These are phyloP conservation scores for Russula compacta DNA, from an alignment of 768 basidiomycete species.

Conservation along the genomic window DNA sequence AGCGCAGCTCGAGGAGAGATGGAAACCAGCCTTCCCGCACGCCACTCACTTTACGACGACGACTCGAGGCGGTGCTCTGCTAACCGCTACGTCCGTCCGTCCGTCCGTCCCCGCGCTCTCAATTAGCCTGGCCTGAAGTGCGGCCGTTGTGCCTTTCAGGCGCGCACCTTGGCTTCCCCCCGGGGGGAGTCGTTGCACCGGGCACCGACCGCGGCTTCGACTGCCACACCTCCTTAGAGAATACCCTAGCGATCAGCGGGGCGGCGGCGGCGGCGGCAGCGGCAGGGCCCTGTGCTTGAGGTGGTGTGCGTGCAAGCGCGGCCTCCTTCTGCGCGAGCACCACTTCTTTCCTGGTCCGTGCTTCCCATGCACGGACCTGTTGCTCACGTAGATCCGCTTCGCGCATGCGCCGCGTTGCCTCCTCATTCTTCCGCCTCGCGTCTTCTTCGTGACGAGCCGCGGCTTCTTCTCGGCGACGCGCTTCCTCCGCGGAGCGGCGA, in stretches of 20 bases:
- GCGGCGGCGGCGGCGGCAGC: too few relatives aligned
- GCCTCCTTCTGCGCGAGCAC: slow-evolving; percentile 6
- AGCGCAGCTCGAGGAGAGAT: slow-evolving; percentile 12
- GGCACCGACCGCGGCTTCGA: neutral
- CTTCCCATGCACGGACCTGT: neutral
- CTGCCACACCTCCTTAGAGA: slow-evolving; percentile 4
- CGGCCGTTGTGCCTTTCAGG: neutral
- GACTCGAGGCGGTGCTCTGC: neutral
- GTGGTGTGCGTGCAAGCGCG: neutral
- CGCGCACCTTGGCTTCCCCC: slow-evolving; percentile 10
- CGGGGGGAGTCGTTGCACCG: neutral
- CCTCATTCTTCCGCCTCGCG: slow-evolving; percentile 10
- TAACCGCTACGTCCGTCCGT: neutral
- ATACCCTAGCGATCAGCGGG: neutral
- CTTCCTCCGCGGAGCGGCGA: slow-evolving; percentile 9
- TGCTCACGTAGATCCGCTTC: slow-evolving; percentile 7
- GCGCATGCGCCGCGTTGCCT: slow-evolving; percentile 12
- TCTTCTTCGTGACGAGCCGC: slow-evolving; percentile 11
- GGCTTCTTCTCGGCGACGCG: slow-evolving; percentile 11
- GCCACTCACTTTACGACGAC: neutral
- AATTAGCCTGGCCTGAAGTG: neutral
- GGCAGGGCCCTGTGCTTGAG: neutral
- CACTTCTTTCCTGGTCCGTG: slow-evolving; percentile 1
- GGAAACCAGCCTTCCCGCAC: slow-evolving; percentile 4
- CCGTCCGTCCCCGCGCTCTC: neutral